Conservation (phyloP, 1,139 yeast species). For the Kluyveromyces sp. region DNA sequence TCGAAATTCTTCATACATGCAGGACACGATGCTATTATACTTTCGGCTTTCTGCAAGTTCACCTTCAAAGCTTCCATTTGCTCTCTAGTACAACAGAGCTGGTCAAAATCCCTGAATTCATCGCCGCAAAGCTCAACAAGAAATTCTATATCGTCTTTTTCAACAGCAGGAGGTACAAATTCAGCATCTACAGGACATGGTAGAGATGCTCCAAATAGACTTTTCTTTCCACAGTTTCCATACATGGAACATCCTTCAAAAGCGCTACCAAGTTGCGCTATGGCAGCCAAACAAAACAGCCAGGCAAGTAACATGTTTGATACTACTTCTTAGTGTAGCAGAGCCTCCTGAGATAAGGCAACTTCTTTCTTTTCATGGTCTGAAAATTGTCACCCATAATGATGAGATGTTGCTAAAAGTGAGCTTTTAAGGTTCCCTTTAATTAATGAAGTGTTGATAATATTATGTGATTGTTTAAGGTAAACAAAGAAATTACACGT, state of each 20-base stretch:
- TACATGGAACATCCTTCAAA: constrained; percentile 29
- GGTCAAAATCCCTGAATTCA: constrained; percentile 42
- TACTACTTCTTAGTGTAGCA: neutral
- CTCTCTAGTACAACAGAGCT: constrained; percentile 48
- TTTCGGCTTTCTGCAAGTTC: constrained; percentile 67
- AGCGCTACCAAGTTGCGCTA: neutral
- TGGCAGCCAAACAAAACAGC: neutral
- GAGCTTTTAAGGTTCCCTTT: neutral
- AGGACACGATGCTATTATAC: constrained; percentile 84
- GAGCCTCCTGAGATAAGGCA: too few species aligned
- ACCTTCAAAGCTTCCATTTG: constrained; percentile 43
- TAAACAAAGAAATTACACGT: neutral
- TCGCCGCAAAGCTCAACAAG: constrained; percentile 66
- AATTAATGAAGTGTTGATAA: neutral
- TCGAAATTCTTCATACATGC: constrained; percentile 86
- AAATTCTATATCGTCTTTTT: constrained; percentile 42
- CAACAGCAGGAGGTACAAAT: constrained; percentile 30
- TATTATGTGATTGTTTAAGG: neutral
- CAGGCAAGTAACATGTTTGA: neutral
- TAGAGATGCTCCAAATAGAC: constrained; percentile 67
- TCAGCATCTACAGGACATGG: constrained; percentile 63
- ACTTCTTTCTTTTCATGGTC: too few species aligned
- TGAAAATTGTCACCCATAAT: too few species aligned
- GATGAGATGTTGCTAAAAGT: too few species aligned
- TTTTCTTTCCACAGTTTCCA: constrained; percentile 65